phyloP scores from a whole-genome alignment of 768 basidiomycete genomes.

The Tubosaeta brunneosetosa region DNA sequence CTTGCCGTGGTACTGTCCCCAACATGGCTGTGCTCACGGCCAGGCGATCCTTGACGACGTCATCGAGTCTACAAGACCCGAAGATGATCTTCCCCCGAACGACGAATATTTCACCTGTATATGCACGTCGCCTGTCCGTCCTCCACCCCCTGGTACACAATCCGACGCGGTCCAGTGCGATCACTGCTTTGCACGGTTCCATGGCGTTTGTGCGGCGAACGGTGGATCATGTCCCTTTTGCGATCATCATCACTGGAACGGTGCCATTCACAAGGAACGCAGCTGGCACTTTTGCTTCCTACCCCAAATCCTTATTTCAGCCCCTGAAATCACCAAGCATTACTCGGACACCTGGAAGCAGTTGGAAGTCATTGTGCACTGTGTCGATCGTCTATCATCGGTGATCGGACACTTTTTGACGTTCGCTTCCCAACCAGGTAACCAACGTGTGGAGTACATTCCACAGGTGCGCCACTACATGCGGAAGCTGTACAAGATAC shows the following conservation, averaged over 20 bases:
- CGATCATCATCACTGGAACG: conserved; percentile 90
- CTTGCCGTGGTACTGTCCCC: conserved; percentile 74
- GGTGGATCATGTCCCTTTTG: conserved; percentile 93
- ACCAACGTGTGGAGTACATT: conserved; percentile 73
- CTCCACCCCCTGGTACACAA: conserved; percentile 65
- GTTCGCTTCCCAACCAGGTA: conserved; percentile 61
- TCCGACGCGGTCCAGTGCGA: conserved; percentile 90
- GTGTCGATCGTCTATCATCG: conserved; percentile 68
- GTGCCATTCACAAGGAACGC: conserved; percentile 74
- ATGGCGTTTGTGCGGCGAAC: conserved; percentile 78
- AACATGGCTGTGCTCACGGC: conserved; percentile 62
- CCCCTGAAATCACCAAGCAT: conserved; percentile 74
- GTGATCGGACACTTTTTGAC: conserved; percentile 78
- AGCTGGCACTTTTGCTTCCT: conserved; percentile 82
- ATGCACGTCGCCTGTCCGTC: conserved; percentile 69
- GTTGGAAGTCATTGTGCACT: conserved; percentile 73
- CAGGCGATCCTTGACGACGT: conserved; percentile 70
- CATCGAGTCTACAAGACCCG: conserved; percentile 64
- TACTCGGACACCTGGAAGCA: conserved; percentile 81
- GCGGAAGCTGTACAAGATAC: conserved; percentile 86
- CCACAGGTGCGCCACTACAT: conserved; percentile 85
- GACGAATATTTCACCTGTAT: conserved; percentile 87
- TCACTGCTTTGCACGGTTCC: conserved; percentile 83
- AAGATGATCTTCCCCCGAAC: conserved; percentile 72
- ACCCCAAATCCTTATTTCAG: conserved; percentile 61